Evolutionary conservation across 164 flowering plant species (phyloP).

Genomic region (Amborella trichopoda): DNA sequence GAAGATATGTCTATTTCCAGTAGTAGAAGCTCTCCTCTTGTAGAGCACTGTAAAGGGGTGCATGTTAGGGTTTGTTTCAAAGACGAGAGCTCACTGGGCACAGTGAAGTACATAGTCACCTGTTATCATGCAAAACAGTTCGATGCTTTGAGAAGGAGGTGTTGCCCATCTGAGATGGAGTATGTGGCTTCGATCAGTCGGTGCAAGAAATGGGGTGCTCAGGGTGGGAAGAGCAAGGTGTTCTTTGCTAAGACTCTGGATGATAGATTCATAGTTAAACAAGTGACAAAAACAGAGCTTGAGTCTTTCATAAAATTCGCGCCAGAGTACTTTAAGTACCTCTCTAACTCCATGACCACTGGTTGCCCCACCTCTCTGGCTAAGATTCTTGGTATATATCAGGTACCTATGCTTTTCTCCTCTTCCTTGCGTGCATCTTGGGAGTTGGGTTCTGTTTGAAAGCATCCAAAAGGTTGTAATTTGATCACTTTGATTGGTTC

Average conservation of each 20-base stretch:
- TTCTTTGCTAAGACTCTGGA: constrained; percentile 79
- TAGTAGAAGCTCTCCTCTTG: too few species aligned
- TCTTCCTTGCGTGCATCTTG: background rate
- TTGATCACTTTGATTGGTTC: too few species aligned
- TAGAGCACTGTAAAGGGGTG: too few species aligned
- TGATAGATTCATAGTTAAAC: constrained; percentile 73
- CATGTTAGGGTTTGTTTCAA: constrained; percentile 53
- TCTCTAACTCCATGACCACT: constrained; percentile 45
- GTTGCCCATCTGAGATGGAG: constrained; percentile 64
- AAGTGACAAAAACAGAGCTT: constrained; percentile 68
- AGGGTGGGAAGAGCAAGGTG: constrained; percentile 88
- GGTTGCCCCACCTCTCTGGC: constrained; percentile 78
- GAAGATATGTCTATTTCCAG: too few species aligned
- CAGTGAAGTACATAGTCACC: constrained; percentile 54
- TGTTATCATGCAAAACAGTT: constrained; percentile 75
- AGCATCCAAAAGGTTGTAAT: too few species aligned
- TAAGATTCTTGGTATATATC: constrained; percentile 73
- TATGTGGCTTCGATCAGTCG: constrained; percentile 66
- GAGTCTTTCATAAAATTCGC: constrained; percentile 79
- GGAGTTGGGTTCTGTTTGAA: background rate
- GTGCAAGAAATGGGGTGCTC: constrained; percentile 70
- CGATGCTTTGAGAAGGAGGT: constrained; percentile 54
- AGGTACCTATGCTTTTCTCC: constrained; percentile 25
- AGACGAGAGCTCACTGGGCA: constrained; percentile 49
- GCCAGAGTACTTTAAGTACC: constrained; percentile 56